phyloP scores from a whole-genome alignment of 164 flowering plant species.

The Tetracentron sinense region DNA sequence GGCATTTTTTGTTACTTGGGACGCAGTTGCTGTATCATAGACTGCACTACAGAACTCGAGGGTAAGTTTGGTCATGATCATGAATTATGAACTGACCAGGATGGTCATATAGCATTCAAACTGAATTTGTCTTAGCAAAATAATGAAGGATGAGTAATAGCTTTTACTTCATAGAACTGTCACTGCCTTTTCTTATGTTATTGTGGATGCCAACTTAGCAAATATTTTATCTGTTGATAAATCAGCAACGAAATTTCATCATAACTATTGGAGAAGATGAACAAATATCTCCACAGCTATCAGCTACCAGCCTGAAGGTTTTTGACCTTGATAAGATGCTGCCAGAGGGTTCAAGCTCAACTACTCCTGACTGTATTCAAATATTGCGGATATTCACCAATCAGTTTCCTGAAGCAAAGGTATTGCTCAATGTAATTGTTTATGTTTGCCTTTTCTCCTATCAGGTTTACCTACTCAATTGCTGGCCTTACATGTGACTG shows the following conservation, averaged over 20 bases:
- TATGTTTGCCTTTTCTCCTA: background rate
- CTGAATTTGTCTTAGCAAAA: background rate
- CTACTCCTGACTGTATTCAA: slow-evolving; percentile 76
- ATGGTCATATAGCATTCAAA: background rate
- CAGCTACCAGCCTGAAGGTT: slow-evolving; percentile 77
- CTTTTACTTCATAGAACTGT: background rate
- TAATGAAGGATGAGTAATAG: background rate
- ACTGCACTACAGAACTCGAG: too few species aligned
- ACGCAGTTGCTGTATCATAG: too few species aligned
- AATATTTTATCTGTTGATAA: slow-evolving; percentile 5
- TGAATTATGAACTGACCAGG: background rate
- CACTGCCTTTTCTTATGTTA: background rate
- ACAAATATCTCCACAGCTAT: slow-evolving; percentile 59
- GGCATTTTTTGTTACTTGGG: too few species aligned
- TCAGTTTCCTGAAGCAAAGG: slow-evolving; percentile 94
- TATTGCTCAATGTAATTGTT: slow-evolving; percentile 15
- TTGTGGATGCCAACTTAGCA: slow-evolving; percentile 6
- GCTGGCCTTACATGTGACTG: background rate
- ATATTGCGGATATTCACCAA: slow-evolving; percentile 83
- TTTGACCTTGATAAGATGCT: slow-evolving; percentile 91
- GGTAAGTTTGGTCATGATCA: too few species aligned
- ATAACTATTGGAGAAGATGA: slow-evolving; percentile 92
- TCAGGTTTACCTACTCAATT: background rate
- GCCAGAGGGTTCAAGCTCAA: slow-evolving; percentile 77
- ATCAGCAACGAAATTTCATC: slow-evolving; percentile 85